phyloP scores from a whole-genome alignment of 2,329 filamentous ascomycete genomes.

The Pyrenochaeta sp. region DNA sequence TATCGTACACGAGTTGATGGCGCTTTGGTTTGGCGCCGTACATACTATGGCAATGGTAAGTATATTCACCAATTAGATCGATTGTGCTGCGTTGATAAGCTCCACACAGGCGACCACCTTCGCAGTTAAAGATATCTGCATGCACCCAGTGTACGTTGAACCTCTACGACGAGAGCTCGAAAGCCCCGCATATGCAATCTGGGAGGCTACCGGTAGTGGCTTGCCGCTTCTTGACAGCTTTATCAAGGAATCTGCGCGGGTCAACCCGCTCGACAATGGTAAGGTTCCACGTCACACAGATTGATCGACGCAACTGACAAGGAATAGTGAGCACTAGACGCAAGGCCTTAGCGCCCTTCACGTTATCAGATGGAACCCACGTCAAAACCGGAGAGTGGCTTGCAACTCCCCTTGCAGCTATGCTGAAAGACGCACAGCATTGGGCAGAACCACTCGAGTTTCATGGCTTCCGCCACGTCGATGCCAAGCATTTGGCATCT shows the following conservation, averaged over 20 bases:
- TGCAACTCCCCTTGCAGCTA: conserved; percentile 8
- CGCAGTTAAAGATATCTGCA: conserved; percentile 9
- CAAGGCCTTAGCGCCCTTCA: conserved; percentile 11
- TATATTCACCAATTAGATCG: too few relatives aligned
- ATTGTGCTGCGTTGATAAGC: too few relatives aligned
- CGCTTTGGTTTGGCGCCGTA: conserved; percentile 42
- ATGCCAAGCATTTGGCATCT: not conserved
- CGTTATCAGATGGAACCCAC: conserved; percentile 10
- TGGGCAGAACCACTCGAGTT: conserved; percentile 10
- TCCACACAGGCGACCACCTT: conserved; percentile 4
- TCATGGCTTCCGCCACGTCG: conserved; percentile 14
- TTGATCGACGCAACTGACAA: too few relatives aligned
- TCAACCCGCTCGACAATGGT: conserved; percentile 13
- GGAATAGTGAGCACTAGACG: conserved; percentile 11
- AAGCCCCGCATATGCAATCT: conserved; percentile 1
- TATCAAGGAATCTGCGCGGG: too few relatives aligned
- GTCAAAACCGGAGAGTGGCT: conserved; percentile 16
- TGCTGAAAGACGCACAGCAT: conserved; percentile 3
- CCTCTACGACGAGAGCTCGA: conserved; percentile 14
- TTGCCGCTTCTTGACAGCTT: conserved; percentile 21
- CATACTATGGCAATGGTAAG: conserved; percentile 27
- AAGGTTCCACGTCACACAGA: too few relatives aligned
- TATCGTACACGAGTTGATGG: conserved; percentile 38
- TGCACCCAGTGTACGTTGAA: conserved; percentile 16
- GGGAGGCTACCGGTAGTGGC: conserved; percentile 4